phyloP scores from a whole-genome alignment of 2,329 filamentous ascomycete genomes.

The Phialemoniopsis sp. region DNA sequence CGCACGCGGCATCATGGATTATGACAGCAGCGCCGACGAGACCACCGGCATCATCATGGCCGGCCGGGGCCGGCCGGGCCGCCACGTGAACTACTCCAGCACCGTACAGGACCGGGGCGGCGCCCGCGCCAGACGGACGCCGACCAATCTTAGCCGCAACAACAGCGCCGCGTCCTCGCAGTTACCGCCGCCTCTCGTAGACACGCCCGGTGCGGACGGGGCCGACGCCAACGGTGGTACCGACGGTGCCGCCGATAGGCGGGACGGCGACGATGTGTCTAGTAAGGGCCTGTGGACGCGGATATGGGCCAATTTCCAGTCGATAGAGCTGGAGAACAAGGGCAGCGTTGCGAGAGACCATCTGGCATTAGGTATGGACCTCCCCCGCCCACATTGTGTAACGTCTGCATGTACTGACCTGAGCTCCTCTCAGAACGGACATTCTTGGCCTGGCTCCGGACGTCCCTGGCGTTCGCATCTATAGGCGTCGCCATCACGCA shows the following conservation, averaged over 20 bases:
- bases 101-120: conserved; percentile 6
- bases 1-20: conserved; percentile 7
- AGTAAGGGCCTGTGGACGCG: conserved; percentile 37
- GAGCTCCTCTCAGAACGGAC: conserved; percentile 59
- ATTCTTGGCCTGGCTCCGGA: conserved; percentile 81
- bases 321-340: conserved; percentile 79
- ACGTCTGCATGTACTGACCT: conserved; percentile 1
- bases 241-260: background rate
- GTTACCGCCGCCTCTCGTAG: background rate
- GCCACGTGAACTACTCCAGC: conserved; percentile 16
- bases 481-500: conserved; percentile 84
- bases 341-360: conserved; percentile 81
- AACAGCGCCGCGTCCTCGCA: background rate
- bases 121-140: background rate
- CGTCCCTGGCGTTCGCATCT: conserved; percentile 74
- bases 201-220: background rate
- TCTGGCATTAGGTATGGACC: conserved; percentile 63
- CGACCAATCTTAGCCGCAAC: conserved; percentile 1
- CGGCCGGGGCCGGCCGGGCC: conserved; percentile 10
- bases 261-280: conserved; percentile 11
- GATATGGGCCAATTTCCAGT: conserved; percentile 44
- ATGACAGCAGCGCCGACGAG: conserved; percentile 11
- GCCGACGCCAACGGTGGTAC: background rate
- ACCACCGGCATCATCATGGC: conserved; percentile 12
- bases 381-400: background rate